Conservation (phyloP, 805 yeast species). For the Kluyveromyces starmeri region DNA sequence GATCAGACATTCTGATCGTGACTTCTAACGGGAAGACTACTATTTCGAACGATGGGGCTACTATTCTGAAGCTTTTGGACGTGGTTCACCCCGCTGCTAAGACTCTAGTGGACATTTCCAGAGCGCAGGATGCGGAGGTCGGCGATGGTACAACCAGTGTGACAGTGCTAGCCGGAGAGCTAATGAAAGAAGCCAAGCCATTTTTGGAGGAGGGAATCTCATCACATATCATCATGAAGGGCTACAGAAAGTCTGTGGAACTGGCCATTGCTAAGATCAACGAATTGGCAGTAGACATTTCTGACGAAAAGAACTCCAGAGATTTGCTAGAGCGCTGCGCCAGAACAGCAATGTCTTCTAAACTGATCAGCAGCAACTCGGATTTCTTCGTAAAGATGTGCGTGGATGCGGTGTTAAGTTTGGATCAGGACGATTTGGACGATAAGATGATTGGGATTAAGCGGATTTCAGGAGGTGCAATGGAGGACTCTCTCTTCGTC, state of each 20-base stretch:
- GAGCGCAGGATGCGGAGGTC: constrained; percentile 96
- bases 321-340: constrained; percentile 86
- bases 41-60: constrained; percentile 97
- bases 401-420: constrained; percentile 84
- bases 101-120: constrained; percentile 85
- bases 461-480: constrained; percentile 91
- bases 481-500: constrained; percentile 84
- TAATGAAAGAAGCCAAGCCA: constrained; percentile 79
- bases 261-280: constrained; percentile 65
- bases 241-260: constrained; percentile 72
- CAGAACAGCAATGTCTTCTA: constrained; percentile 94
- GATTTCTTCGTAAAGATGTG: constrained; percentile 92
- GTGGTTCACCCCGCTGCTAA: constrained; percentile 99
- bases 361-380: constrained; percentile 79
- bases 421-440: constrained; percentile 79
- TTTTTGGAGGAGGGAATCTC: constrained; percentile 96
- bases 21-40: constrained; percentile 79
- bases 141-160: constrained; percentile 99
- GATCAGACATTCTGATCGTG: constrained; percentile 90
- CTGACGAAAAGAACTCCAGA: constrained; percentile 50
- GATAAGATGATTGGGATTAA: constrained; percentile 90
- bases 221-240: constrained; percentile 79
- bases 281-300: constrained; percentile 67
- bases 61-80: constrained; percentile 82
- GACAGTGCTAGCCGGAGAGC: constrained; percentile 88